Base-by-base conservation (phyloP, 148 eudicot species). In the Mesembryanthemum crystallinum region DNA sequence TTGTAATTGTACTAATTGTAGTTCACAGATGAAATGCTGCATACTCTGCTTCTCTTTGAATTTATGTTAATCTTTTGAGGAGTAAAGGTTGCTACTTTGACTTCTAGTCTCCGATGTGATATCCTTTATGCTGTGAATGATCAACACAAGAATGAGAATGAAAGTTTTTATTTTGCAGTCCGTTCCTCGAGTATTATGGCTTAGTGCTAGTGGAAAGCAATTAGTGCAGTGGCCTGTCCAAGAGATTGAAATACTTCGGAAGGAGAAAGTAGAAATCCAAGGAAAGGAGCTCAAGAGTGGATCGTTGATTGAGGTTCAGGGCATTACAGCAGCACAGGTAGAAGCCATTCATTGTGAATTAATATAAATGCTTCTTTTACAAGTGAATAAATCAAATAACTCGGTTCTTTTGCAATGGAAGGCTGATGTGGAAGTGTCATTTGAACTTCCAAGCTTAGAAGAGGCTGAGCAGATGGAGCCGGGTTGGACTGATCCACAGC, bases 381-480 rank as follows among this genome's bases (percentile, higher is more conserved):
- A 27, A 51, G 21, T 25, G 7, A 5, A 9, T 47, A 32, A 29
- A 8, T 57, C 3, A 8, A 45, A 28, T 55, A 43, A 75, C 32
- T 45, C 58, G 2, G 8, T 55, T 42, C 23, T 10, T 51, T 77
- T 29, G 28, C 25, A 9, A 18, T 55, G 63, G 42, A 54, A 83
- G 85, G 89, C 87, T 24, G 92, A 88, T 68, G 89, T 85, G 15
- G 88, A 85, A 59, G 89, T 88, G 51, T 75, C 79, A 5, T 88
- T 88, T 69, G 76, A 73, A n/a, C 68, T 86, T 30, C 59, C 77
- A 28, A 77, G 81, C 59, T 79, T 86, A 81, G 88, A 83, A 10
- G 86, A 81, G 32, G 89, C 84, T 13, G 91, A 88, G 75, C 73
- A 57, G 43, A 84, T 86, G 72, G 85, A 84, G 25, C 83, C 85